Evolutionary conservation across 2,329 filamentous ascomycete species (phyloP), one percentile per base, ranked within the genome.

Genomic region (Cladosporium sp.): DNA sequence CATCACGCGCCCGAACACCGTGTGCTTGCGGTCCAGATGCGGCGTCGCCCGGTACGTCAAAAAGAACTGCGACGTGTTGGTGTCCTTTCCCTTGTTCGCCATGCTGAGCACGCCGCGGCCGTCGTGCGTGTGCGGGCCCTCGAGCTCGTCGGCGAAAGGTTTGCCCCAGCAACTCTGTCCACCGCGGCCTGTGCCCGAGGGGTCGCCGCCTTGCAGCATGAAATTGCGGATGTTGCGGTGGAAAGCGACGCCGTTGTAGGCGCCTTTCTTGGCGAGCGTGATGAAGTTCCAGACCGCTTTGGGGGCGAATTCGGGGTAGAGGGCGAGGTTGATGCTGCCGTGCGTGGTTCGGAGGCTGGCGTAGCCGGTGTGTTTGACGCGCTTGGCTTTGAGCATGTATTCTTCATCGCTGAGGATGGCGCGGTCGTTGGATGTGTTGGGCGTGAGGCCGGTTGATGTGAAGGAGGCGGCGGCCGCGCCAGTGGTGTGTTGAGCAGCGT

Each of bases 51-150:
- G 85, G 69, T 99, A 99, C 0, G 86, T 88, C 64, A 99, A 88
- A 75, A 97, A 99, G 69, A 86, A 99, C 69, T 99, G 93, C 59
- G 83, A 89, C 7, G 88, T 93, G 70, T 99, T 99, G 18, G 92
- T 97, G 65, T 96, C 92, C 65, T 96, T 96, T 52, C 93, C 93
- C 67, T 99, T 99, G 70, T 99, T 99, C 36, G 93, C 93, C 93
- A 99, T 99, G 59, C 86, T 90, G 20, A 95, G 65, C 1, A 91
- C 80, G 11, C 93, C 93, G 22, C 91, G 78, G 0, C 78, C 73
- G 63, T 89, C 86, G 62, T 99, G 93, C n/a, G 85, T 86, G 36
- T 90, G 70, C 0, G 92, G 89, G 0, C 91, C 90, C 13, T 96
- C 90, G 56, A 97, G 86, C 66, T 99, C 93, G 67, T 99, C 93